Percentiles rank a stretch among this genome's conserved stretches.
Evolutionary conservation across 2,329 filamentous ascomycete genomes (phyloP).

Genomic region (Aspergillus glaucus): DNA sequence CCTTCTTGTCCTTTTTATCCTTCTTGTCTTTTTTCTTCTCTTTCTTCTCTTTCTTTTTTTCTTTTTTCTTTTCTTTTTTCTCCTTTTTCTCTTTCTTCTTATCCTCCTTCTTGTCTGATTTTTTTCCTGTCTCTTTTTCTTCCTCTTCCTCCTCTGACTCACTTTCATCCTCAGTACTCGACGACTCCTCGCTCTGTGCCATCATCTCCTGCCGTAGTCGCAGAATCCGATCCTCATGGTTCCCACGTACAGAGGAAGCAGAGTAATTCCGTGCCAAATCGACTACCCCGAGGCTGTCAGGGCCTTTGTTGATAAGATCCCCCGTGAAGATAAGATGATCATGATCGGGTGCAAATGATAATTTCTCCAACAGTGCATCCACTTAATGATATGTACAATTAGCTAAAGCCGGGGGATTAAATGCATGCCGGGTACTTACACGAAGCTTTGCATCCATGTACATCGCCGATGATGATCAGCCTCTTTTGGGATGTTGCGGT

Average conservation of each 20-base stretch:
- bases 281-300: conserved; percentile 72
- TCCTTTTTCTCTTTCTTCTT: not conserved
- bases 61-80: conserved; percentile 5
- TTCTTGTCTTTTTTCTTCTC: not conserved
- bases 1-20: not conserved
- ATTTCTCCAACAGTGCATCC: conserved; percentile 57
- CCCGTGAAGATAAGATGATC: conserved; percentile 75
- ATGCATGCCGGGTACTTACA: conserved; percentile 36
- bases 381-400: conserved; percentile 27
- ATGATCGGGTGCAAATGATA: conserved; percentile 53
- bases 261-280: conserved; percentile 65
- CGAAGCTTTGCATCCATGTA: conserved; percentile 76
- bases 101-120: not conserved
- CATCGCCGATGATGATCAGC: conserved; percentile 80
- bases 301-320: conserved; percentile 80
- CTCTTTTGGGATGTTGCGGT: conserved; percentile 25
- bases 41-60: conserved; percentile 20
- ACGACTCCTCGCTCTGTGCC: conserved; percentile 16
- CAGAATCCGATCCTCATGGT: conserved; percentile 86
- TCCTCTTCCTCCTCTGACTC: not conserved
- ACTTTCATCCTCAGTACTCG: conserved; percentile 12
- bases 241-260: conserved; percentile 80
- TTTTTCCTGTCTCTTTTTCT: not conserved
- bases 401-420: not conserved
- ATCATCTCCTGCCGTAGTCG: conserved; percentile 50